Evolutionary conservation across 768 basidiomycete genomes (phyloP).

Genomic region (Porpolomopsis calyptriformis): DNA sequence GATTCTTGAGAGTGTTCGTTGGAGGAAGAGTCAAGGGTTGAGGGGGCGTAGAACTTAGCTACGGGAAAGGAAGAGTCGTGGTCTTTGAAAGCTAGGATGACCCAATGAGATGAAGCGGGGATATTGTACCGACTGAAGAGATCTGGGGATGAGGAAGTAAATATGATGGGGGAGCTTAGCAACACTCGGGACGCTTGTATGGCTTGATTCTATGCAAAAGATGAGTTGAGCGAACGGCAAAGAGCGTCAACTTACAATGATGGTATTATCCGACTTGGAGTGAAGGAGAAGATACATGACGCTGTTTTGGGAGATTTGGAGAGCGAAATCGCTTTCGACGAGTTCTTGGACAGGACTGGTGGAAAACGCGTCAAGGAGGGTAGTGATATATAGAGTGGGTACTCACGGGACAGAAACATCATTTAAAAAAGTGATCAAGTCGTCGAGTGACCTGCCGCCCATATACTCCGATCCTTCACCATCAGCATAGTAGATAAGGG

Average conservation of each 20-base stretch:
- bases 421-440: constrained; percentile 62
- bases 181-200: constrained; percentile 24
- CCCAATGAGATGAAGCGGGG: constrained; percentile 36
- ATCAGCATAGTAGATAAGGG: constrained; percentile 57
- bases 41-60: constrained; percentile 30
- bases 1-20: constrained; percentile 16
- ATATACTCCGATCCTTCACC: constrained; percentile 62
- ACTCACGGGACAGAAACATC: constrained; percentile 67
- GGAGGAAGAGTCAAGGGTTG: constrained; percentile 14
- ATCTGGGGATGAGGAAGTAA: constrained; percentile 27
- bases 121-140: constrained; percentile 30
- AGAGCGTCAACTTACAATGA: constrained; percentile 20
- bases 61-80: constrained; percentile 37
- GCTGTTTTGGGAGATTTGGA: constrained; percentile 23
- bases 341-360: constrained; percentile 31
- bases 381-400: not conserved
- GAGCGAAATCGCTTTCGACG: constrained; percentile 32
- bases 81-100: constrained; percentile 60
- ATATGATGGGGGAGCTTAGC: constrained; percentile 38
- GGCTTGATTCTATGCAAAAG: constrained; percentile 23
- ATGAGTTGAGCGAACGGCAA: not conserved
- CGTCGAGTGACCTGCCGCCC: constrained; percentile 59
- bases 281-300: constrained; percentile 46
- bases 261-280: constrained; percentile 30
- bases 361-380: constrained; percentile 2